Conservation (phyloP, 345 rosid species). For the Salix purpurea region DNA sequence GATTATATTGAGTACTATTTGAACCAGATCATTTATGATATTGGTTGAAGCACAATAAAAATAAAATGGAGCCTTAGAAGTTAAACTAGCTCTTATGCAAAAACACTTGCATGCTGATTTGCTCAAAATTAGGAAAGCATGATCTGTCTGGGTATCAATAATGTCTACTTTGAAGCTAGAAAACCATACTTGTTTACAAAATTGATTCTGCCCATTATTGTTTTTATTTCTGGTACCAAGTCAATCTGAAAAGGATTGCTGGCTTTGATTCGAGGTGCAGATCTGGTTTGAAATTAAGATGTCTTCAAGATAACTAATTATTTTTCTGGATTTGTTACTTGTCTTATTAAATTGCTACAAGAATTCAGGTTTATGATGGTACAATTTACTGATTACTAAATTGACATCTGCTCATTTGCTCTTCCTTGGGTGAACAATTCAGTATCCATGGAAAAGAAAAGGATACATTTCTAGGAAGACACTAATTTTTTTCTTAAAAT, state of each 20-base stretch:
- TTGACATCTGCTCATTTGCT: background rate
- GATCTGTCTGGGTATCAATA: background rate
- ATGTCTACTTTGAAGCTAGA: constrained; percentile 1
- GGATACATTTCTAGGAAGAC: background rate
- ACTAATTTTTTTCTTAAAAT: background rate
- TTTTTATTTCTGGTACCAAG: background rate
- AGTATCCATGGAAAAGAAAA: background rate
- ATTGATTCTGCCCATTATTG: background rate
- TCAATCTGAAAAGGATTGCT: background rate
- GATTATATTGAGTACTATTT: background rate
- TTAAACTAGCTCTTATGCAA: background rate
- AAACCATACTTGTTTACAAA: background rate
- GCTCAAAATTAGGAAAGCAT: background rate
- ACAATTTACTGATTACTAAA: background rate
- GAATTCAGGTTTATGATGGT: background rate
- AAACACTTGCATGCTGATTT: background rate
- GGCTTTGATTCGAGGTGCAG: background rate
- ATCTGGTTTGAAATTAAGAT: background rate
- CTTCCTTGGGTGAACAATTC: background rate
- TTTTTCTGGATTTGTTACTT: background rate
- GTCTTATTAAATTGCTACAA: background rate
- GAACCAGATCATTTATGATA: background rate
- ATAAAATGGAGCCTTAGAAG: background rate
- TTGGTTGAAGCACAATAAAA: background rate
- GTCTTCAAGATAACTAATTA: background rate